Evolutionary conservation across 495 filamentous ascomycete species (phyloP).

Genomic region (Cairneyella variabilis): DNA sequence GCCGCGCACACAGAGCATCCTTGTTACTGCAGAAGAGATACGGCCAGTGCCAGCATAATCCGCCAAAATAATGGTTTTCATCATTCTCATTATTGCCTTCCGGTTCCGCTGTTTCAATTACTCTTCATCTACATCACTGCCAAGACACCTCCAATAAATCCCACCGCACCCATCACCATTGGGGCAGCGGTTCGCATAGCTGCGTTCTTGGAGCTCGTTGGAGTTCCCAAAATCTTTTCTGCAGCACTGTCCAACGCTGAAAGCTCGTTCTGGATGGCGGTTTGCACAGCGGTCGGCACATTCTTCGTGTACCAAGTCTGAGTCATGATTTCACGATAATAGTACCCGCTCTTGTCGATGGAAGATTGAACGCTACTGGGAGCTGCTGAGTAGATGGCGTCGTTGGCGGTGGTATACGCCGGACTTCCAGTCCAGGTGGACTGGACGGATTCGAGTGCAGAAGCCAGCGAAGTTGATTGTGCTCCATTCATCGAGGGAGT

Average conservation of each 20-base stretch:
- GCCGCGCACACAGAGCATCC: too few relatives aligned
- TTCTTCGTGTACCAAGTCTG: slow-evolving; percentile 15
- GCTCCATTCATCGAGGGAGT: slow-evolving; percentile 7
- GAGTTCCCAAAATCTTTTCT: slow-evolving; percentile 8
- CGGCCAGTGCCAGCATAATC: too few relatives aligned
- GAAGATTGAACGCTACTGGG: slow-evolving; percentile 35
- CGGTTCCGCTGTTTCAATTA: too few relatives aligned
- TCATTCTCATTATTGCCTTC: too few relatives aligned
- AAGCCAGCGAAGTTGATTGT: slow-evolving; percentile 11
- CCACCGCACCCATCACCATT: slow-evolving; percentile 3
- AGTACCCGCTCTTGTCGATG: slow-evolving; percentile 1
- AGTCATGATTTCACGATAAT: background rate
- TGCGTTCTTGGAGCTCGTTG: background rate
- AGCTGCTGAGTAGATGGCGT: slow-evolving; percentile 45
- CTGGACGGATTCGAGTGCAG: slow-evolving; percentile 38
- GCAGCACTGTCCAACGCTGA: slow-evolving; percentile 3
- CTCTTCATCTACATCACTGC: background rate
- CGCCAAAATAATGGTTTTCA: too few relatives aligned
- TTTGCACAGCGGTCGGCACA: slow-evolving; percentile 2
- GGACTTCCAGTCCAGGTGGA: slow-evolving; percentile 42
- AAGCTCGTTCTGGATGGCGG: slow-evolving; percentile 2
- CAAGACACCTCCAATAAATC: slow-evolving; percentile 4
- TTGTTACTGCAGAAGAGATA: too few relatives aligned
- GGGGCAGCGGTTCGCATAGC: background rate
- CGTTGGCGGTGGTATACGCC: slow-evolving; percentile 37